phyloP scores from a whole-genome alignment of 2,329 filamentous ascomycete species.

The Nemania serpens region DNA sequence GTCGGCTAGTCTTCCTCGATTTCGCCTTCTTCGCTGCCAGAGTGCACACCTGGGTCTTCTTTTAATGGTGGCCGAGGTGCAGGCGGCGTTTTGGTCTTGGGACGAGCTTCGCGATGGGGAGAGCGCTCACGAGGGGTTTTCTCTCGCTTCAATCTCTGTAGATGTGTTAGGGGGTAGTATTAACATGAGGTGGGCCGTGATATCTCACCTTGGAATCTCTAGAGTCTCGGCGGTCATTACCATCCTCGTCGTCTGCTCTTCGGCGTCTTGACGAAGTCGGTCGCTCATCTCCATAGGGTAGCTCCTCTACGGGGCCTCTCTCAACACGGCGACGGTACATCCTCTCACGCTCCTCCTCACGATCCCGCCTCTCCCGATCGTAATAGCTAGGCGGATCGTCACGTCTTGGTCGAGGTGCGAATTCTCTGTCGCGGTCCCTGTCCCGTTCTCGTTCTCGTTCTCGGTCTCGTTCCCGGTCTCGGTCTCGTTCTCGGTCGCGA shows the following conservation, averaged over 20 bases:
- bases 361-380: slow-evolving; percentile 83
- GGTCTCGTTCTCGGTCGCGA: slow-evolving; percentile 44
- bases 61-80: slow-evolving; percentile 44
- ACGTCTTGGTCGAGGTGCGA: slow-evolving; percentile 59
- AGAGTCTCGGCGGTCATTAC: slow-evolving; percentile 65
- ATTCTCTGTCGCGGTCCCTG: slow-evolving; percentile 53
- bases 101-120: slow-evolving; percentile 60
- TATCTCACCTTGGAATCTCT: slow-evolving; percentile 67
- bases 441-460: slow-evolving; percentile 46
- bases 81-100: slow-evolving; percentile 62
- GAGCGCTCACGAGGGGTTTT: slow-evolving; percentile 64
- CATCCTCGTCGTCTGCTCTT: slow-evolving; percentile 77
- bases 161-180: slow-evolving; percentile 34
- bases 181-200: slow-evolving; percentile 28
- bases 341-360: slow-evolving; percentile 88
- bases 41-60: slow-evolving; percentile 69
- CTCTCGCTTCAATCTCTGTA: slow-evolving; percentile 63
- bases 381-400: slow-evolving; percentile 70
- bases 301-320: slow-evolving; percentile 77
- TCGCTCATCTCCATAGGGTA: slow-evolving; percentile 84
- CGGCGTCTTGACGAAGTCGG: slow-evolving; percentile 72
- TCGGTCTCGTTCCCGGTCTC: slow-evolving; percentile 44
- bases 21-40: slow-evolving; percentile 95
- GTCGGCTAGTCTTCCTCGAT: slow-evolving; percentile 78
- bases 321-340: slow-evolving; percentile 76